Percentiles rank a stretch among this genome's conserved stretches.
These are phyloP conservation scores for Betula pendula DNA, from an alignment of 306 rosid genomes.

Conservation along the genomic window DNA sequence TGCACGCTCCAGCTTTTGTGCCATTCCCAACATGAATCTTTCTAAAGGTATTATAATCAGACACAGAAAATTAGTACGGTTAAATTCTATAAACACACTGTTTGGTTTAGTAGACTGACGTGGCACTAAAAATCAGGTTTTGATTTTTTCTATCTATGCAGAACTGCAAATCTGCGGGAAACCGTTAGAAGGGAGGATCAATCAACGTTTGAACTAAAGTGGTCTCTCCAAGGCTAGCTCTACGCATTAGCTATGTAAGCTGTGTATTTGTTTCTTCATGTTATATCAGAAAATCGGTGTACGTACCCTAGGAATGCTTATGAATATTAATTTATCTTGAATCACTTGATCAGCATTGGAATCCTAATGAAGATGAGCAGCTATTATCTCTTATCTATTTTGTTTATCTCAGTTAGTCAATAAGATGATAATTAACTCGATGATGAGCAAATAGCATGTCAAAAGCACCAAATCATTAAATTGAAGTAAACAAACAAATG, in stretches of 20 bases:
- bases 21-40: slow-evolving; percentile 29
- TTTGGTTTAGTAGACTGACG: too few relatives aligned
- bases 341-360: background rate
- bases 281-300: background rate
- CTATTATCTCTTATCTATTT: background rate
- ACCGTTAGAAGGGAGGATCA: slow-evolving; percentile 26
- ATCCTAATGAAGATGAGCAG: background rate
- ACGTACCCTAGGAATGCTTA: background rate
- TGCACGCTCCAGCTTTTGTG: slow-evolving; percentile 32
- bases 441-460: slow-evolving; percentile 4
- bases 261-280: background rate
- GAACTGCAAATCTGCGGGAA: slow-evolving; percentile 30
- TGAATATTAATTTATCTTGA: background rate
- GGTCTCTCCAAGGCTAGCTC: background rate
- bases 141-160: too few relatives aligned
- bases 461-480: background rate
- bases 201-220: slow-evolving; percentile 17
- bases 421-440: too few relatives aligned
- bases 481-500: background rate
- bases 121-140: too few relatives aligned
- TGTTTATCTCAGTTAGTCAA: background rate
- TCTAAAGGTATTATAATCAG: slow-evolving; percentile 27
- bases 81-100: too few relatives aligned
- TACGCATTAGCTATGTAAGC: slow-evolving; percentile 10
- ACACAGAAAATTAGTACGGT: background rate